A percentile compares a stretch with the other conserved stretches of the same genome.
These are phyloP conservation scores for Lippia alba DNA, from an alignment of 305 asterid genomes.

Conservation along the genomic window DNA sequence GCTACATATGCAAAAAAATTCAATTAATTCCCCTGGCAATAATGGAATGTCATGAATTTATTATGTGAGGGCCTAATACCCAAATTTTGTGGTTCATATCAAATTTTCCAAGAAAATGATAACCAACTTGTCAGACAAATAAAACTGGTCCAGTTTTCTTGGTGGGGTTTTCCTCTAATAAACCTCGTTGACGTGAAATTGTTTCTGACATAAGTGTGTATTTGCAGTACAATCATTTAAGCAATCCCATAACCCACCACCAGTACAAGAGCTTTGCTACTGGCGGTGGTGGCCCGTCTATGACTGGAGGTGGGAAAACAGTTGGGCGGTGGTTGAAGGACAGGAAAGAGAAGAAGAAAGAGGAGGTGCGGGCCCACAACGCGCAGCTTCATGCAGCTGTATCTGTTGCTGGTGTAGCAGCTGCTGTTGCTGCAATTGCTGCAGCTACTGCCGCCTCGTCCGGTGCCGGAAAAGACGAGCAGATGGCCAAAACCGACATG, in stretches of 20 bases:
- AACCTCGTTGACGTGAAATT: constrained; percentile 12
- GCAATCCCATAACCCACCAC: constrained; percentile 42
- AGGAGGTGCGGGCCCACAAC: constrained; percentile 83
- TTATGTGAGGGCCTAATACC: constrained; percentile 27
- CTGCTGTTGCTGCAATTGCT: constrained; percentile 95
- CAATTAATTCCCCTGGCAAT: constrained; percentile 27
- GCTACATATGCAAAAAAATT: constrained; percentile 18
- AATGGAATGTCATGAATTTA: constrained; percentile 38
- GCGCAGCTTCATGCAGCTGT: constrained; percentile 97
- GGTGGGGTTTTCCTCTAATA: constrained; percentile 26
- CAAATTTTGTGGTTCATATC: constrained; percentile 35
- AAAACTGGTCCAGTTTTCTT: constrained; percentile 36
- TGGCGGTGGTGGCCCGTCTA: constrained; percentile 25
- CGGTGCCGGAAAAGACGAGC: constrained; percentile 74
- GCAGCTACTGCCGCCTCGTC: constrained; percentile 95
- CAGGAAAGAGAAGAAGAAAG: constrained; percentile 91
- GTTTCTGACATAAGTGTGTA: constrained; percentile 6
- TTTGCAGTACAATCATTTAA: constrained; percentile 55
- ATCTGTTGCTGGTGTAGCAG: constrained; percentile 92
- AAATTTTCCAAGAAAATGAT: constrained; percentile 6
- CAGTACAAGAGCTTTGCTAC: constrained; percentile 58
- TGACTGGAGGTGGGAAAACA: constrained; percentile 76
- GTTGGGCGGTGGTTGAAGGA: constrained; percentile 99
- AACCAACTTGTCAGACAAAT: constrained; percentile 13
- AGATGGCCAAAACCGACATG: constrained; percentile 86